These are phyloP conservation scores for Penicillium silybi DNA, from an alignment of 495 filamentous ascomycete genomes.

Conservation along the genomic window DNA sequence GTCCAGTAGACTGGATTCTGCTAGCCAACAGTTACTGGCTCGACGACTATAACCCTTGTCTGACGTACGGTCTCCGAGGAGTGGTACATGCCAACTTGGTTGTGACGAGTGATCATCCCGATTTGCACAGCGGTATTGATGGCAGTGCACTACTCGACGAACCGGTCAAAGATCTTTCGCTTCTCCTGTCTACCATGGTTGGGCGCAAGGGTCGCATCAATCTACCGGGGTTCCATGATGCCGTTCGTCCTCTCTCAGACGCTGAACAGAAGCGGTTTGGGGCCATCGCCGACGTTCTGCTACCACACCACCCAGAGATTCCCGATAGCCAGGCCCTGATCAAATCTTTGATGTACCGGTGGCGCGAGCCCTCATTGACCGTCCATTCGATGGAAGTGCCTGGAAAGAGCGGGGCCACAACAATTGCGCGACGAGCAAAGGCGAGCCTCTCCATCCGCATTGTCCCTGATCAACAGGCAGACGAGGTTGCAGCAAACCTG, in stretches of 20 bases:
- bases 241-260: constrained; percentile 68
- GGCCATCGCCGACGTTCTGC: constrained; percentile 72
- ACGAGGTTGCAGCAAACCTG: constrained; percentile 64
- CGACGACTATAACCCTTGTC: constrained; percentile 88
- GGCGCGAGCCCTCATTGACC: constrained; percentile 93
- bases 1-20: constrained; percentile 86
- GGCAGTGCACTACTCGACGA: constrained; percentile 85
- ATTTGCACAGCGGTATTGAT: constrained; percentile 93
- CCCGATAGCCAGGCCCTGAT: constrained; percentile 65
- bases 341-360: constrained; percentile 79
- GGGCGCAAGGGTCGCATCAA: constrained; percentile 54
- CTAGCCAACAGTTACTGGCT: constrained; percentile 98
- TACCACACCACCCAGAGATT: constrained; percentile 64
- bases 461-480: constrained; percentile 85
- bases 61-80: constrained; percentile 93
- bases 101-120: constrained; percentile 77
- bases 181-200: constrained; percentile 74
- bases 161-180: constrained; percentile 82
- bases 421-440: constrained; percentile 82
- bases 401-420: constrained; percentile 62
- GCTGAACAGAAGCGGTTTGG: constrained; percentile 79
- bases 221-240: constrained; percentile 79
- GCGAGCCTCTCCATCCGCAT: constrained; percentile 86
- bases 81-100: constrained; percentile 90
- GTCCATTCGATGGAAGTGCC: constrained; percentile 86